Percentiles rank a stretch among this genome's conserved stretches.
Conservation (phyloP, 2,329 filamentous ascomycete species). For the Geosmithia morbida region DNA sequence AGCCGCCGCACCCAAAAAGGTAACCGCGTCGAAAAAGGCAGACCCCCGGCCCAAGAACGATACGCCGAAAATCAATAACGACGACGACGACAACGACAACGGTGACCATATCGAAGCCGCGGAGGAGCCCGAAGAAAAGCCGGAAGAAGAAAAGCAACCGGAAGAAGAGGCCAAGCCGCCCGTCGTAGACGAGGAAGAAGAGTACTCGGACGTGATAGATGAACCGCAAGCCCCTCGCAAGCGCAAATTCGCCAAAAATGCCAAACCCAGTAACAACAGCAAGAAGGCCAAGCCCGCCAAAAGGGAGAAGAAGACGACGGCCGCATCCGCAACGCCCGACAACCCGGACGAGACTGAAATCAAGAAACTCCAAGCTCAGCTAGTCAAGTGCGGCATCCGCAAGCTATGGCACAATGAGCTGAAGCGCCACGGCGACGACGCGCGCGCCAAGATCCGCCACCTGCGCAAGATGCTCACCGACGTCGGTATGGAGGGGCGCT, state of each 20-base stretch:
- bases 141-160: slow-evolving; percentile 6
- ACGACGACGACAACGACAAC: not conserved
- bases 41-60: slow-evolving; percentile 9
- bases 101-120: slow-evolving; percentile 3
- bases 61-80: not conserved
- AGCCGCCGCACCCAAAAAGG: too few species aligned
- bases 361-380: slow-evolving; percentile 74
- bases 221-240: slow-evolving; percentile 45
- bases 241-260: slow-evolving; percentile 25
- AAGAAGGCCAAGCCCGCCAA: slow-evolving; percentile 19
- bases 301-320: not conserved
- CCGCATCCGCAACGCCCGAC: slow-evolving; percentile 7
- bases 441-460: slow-evolving; percentile 69
- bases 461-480: slow-evolving; percentile 67
- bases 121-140: slow-evolving; percentile 2
- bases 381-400: slow-evolving; percentile 80
- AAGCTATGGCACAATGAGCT: slow-evolving; percentile 87
- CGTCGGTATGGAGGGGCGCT: slow-evolving; percentile 77
- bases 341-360: slow-evolving; percentile 65
- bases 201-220: slow-evolving; percentile 49
- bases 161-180: slow-evolving; percentile 7
- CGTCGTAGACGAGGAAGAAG: slow-evolving; percentile 18
- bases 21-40: slow-evolving; percentile 5
- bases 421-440: slow-evolving; percentile 54
- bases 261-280: slow-evolving; percentile 5